These are phyloP conservation scores for Pythium brachiatum DNA, from an alignment of 352 stramenopile genomes.

Conservation along the genomic window DNA sequence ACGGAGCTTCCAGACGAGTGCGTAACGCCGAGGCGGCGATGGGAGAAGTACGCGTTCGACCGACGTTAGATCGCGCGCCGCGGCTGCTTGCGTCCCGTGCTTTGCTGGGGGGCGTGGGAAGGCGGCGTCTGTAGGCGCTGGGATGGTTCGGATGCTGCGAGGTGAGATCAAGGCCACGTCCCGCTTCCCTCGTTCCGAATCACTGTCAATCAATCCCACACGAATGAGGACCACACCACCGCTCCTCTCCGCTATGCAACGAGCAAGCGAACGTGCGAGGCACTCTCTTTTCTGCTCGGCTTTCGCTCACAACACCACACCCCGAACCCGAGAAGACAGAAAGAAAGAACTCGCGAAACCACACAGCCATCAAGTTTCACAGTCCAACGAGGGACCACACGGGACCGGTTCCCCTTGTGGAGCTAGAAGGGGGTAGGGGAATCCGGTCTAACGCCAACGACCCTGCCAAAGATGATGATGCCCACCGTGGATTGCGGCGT, in stretches of 20 bases:
- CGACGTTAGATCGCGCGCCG: neutral
- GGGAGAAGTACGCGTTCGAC: conserved; percentile 1
- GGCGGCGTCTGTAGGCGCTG: neutral
- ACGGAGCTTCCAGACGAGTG: neutral
- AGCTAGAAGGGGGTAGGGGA: conserved; percentile 16
- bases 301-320: conserved; percentile 25
- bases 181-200: neutral
- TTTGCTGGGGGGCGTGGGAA: neutral
- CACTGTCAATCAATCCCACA: conserved; percentile 1
- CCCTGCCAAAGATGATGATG: conserved; percentile 9
- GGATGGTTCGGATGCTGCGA: neutral
- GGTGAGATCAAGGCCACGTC: neutral
- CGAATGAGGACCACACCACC: neutral
- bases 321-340: conserved; percentile 15
- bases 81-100: neutral
- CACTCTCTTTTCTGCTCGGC: conserved; percentile 15
- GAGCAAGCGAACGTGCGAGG: conserved; percentile 13
- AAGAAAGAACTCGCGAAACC: conserved; percentile 20
- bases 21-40: neutral
- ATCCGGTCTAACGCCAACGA: neutral
- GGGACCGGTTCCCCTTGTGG: neutral
- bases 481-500: neutral
- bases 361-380: conserved; percentile 18
- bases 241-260: conserved; percentile 10
- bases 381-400: conserved; percentile 20